These are phyloP conservation scores for Papiliotrema flavescens DNA, from an alignment of 1,284 basidiomycete species.

Conservation along the genomic window DNA sequence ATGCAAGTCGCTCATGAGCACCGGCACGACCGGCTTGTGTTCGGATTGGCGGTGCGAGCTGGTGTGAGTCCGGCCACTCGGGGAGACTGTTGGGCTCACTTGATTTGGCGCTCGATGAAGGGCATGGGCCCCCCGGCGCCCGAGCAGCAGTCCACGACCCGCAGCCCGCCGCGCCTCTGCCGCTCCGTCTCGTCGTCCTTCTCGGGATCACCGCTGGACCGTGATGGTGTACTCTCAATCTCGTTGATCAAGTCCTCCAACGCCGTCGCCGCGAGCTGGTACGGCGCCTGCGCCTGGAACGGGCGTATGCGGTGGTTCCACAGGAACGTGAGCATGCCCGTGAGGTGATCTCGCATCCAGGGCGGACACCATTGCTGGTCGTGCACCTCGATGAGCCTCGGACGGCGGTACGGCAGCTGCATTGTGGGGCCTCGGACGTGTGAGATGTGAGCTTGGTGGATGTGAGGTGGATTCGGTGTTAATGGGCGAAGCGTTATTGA, in stretches of 20 bases:
- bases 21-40: slow-evolving; percentile 8
- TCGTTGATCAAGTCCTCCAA: slow-evolving; percentile 24
- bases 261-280: slow-evolving; percentile 23
- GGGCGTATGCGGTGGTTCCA: slow-evolving; percentile 31
- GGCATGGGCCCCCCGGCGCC: slow-evolving; percentile 41
- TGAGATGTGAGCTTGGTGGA: too few relatives aligned
- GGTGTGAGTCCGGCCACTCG: background rate
- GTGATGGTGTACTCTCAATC: slow-evolving; percentile 14
- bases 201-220: background rate
- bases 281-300: slow-evolving; percentile 29
- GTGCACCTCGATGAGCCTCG: slow-evolving; percentile 34
- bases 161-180: slow-evolving; percentile 1
- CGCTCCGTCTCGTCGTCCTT: background rate
- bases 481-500: too few relatives aligned
- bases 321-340: slow-evolving; percentile 28
- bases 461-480: too few relatives aligned
- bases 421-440: background rate
- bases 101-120: slow-evolving; percentile 31
- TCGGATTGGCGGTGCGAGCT: slow-evolving; percentile 5
- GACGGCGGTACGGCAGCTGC: slow-evolving; percentile 26
- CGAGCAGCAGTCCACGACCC: slow-evolving; percentile 39
- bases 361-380: slow-evolving; percentile 37
- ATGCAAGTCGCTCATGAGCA: slow-evolving; percentile 29
- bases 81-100: slow-evolving; percentile 21
- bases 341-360: slow-evolving; percentile 24